These are phyloP conservation scores for Saussurea involucrata DNA, from an alignment of 129 eudicot species.

Conservation along the genomic window DNA sequence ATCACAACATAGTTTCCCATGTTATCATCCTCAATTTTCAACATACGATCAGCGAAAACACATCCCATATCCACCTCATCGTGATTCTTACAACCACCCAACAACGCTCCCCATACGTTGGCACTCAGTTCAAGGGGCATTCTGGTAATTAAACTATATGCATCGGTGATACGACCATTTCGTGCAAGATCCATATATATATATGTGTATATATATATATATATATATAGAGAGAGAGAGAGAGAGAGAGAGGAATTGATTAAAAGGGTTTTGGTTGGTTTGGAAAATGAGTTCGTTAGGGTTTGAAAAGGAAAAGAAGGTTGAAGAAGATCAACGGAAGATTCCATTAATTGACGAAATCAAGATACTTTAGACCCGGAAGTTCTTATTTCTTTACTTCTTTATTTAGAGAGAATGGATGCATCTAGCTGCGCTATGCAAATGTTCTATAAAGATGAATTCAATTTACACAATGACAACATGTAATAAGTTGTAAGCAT, in stretches of 20 bases:
- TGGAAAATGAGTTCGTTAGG: neutral
- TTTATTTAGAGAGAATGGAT: neutral
- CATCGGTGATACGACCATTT: slow-evolving; percentile 65
- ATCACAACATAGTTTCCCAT: slow-evolving; percentile 75
- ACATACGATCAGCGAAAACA: slow-evolving; percentile 52
- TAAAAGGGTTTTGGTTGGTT: neutral
- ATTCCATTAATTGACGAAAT: slow-evolving; percentile 4
- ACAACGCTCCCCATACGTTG: slow-evolving; percentile 72
- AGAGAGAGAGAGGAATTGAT: neutral
- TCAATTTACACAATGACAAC: too few species aligned
- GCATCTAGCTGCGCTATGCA: too few species aligned
- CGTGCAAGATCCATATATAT: too few species aligned
- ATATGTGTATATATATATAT: neutral
- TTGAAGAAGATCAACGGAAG: slow-evolving; percentile 8
- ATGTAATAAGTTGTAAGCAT: too few species aligned
- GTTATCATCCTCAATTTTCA: slow-evolving; percentile 39
- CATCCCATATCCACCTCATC: slow-evolving; percentile 61
- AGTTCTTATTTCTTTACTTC: too few species aligned
- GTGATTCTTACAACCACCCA: slow-evolving; percentile 74
- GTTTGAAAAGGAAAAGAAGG: slow-evolving; percentile 14
- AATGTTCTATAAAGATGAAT: too few species aligned
- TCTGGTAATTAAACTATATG: slow-evolving; percentile 48
- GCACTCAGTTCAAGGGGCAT: slow-evolving; percentile 80
- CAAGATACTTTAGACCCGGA: slow-evolving; percentile 57
- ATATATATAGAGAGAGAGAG: too few species aligned